These are phyloP conservation scores for Melanogaster broomeanus DNA, from an alignment of 768 basidiomycete species.

Conservation along the genomic window DNA sequence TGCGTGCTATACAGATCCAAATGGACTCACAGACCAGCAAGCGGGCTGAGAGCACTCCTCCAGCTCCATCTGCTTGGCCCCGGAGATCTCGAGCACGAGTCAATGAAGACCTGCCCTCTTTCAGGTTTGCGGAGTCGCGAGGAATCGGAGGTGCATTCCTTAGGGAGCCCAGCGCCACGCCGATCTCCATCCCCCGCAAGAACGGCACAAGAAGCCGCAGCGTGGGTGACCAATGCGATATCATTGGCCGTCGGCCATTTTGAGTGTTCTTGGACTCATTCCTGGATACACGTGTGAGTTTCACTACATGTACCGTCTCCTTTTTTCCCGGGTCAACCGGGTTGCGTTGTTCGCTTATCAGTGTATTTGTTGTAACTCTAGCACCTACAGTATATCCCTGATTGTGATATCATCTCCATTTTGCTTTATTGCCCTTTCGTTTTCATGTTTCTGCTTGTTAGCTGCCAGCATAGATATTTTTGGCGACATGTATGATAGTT, in stretches of 20 bases:
- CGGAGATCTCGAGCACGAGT: slow-evolving; percentile 9
- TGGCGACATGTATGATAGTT: too few relatives aligned
- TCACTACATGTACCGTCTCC: too few relatives aligned
- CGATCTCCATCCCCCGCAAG: slow-evolving; percentile 22
- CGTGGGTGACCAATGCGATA: slow-evolving; percentile 20
- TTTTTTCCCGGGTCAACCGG: too few relatives aligned
- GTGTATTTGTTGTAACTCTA: too few relatives aligned
- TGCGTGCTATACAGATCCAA: slow-evolving; percentile 22
- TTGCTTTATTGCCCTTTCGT: too few relatives aligned
- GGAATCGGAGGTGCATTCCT: slow-evolving; percentile 22
- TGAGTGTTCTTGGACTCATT: slow-evolving; percentile 13
- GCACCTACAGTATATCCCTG: too few relatives aligned
- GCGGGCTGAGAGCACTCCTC: slow-evolving; percentile 32
- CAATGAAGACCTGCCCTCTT: slow-evolving; percentile 11
- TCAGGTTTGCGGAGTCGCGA: slow-evolving; percentile 4
- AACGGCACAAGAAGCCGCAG: slow-evolving; percentile 29
- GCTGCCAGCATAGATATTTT: too few relatives aligned
- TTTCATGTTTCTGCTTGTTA: too few relatives aligned
- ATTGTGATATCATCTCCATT: too few relatives aligned
- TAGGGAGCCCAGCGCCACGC: slow-evolving; percentile 26
- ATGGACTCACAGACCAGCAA: slow-evolving; percentile 6
- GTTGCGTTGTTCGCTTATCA: too few relatives aligned
- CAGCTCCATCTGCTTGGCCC: slow-evolving; percentile 25
- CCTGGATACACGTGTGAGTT: too few relatives aligned
- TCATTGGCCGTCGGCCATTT: slow-evolving; percentile 12